Base-by-base conservation (phyloP, 2,329 filamentous ascomycete genomes). In the Cladosporium cucumerinum region DNA sequence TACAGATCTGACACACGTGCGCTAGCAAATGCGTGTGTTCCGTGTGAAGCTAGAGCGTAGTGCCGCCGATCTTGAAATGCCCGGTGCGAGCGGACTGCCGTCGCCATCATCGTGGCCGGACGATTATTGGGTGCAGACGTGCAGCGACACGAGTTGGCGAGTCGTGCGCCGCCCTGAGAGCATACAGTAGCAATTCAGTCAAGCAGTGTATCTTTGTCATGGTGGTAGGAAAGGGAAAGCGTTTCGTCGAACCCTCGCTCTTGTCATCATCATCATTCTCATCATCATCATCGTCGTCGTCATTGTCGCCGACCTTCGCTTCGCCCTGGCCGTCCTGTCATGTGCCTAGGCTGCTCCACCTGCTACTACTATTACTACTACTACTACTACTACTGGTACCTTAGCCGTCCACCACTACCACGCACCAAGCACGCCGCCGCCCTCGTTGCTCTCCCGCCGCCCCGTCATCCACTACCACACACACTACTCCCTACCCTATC, bases 1-100 rank as follows among this genome's bases (percentile, higher is more conserved):
- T 57, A 57, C 54, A 57, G 54, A 57, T 57, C 54, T 57, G 39
- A 30, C 32, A 57, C 54, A 57, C 54, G 54, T 57, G 54, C 54
- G 23, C 30, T 57, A 57, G 54, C 54, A 57, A 36, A 34, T 36
- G 32, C 54, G 54, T 57, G 54, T 57, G 54, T 39, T 54, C 26
- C 51, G 51, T 32, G 25, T 52, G 49, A 36, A 57, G 52, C 54
- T 39, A 57, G 32, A 39, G 54, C 32, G 54, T 57, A 39, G 54
- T 57, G 54, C 21, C 54, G 54, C 54, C 54, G 54, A 57, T 57
- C 54, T 30, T 34, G 48, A 23, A 23, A 51, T 26, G 32, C 49
- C 23, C 49, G 49, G 49, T 52, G 49, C 49, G 25, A 16, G 49
- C 49, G 28, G 51, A 54, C 51, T 54, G 51, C 51, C 51, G 51